These are phyloP conservation scores for Neurospora sp. DNA, from an alignment of 495 filamentous ascomycete genomes.

Conservation along the genomic window DNA sequence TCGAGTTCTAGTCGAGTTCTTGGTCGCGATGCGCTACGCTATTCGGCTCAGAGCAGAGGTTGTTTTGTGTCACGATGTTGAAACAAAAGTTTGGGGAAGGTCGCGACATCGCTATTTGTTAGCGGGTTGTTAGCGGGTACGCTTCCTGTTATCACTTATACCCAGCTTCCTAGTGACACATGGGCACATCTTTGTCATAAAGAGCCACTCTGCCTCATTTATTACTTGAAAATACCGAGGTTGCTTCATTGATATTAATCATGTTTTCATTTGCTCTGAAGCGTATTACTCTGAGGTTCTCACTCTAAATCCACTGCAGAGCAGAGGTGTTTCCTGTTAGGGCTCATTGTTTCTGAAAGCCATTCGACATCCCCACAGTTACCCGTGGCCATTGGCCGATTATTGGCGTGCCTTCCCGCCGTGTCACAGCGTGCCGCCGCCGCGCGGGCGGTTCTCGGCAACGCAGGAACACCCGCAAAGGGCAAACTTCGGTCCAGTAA, in stretches of 20 bases:
- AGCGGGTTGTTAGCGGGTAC: background rate
- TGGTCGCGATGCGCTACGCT: background rate
- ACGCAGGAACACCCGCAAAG: background rate
- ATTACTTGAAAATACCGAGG: too few species aligned
- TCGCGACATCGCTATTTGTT: background rate
- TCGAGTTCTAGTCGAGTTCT: background rate
- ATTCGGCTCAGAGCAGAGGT: background rate
- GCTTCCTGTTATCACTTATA: background rate
- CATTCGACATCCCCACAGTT: background rate
- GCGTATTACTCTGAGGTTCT: fast-evolving
- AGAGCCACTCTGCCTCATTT: too few species aligned
- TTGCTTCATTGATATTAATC: too few species aligned
- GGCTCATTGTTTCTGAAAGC: background rate
- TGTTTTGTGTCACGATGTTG: background rate
- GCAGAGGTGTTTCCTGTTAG: background rate
- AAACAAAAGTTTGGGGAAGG: background rate
- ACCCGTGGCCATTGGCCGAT: background rate
- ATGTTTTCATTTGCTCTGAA: background rate
- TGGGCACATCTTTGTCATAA: too few species aligned
- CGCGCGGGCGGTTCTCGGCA: background rate
- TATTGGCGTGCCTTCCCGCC: background rate
- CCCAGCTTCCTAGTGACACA: background rate
- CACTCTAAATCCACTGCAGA: background rate
- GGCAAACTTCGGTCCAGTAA: background rate
- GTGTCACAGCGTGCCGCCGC: background rate